Evolutionary conservation across 371 early-diverging fungal species (phyloP), one percentile per base, ranked within the genome.

Genomic region (Basidiobolus meristosporus): DNA sequence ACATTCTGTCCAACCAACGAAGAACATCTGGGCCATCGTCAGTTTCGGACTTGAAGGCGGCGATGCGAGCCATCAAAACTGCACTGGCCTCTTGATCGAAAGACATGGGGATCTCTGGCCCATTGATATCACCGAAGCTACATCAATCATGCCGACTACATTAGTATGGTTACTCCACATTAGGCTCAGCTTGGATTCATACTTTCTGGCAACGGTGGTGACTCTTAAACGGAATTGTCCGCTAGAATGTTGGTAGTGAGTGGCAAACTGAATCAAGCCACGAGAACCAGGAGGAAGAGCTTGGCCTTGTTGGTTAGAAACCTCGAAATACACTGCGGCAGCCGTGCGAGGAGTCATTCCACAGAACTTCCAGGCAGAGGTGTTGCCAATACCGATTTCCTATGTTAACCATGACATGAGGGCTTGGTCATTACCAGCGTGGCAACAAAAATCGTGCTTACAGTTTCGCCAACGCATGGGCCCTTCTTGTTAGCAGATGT

Each of bases 81-180:
- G 93, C 91, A 1, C 98, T 87, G 0, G 99, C 97, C 60, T 98
- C 99, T 59, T 99, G 98, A 59, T 99, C 99, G 54, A 99, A 99
- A 1, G 88, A 82, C 10, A 68, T 73, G 2, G 81, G 70, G 39
- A 99, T 86, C 38, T 90, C 81, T 26, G 88, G 88, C 40, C 78
- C 72, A 44, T 69, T 75, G 14, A 83, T 82, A 38, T 92, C 95
- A 10, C 82, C 82, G 74, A 83, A 89, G 62, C n/a, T n/a, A n/a
- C n/a, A n/a, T n/a, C n/a, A n/a, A n/a, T n/a, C n/a, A n/a, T n/a
- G n/a, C n/a, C n/a, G n/a, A n/a, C n/a, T n/a, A n/a, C n/a, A n/a
- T n/a, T n/a, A n/a, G n/a, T n/a, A n/a, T n/a, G n/a, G n/a, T n/a
- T n/a, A n/a, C n/a, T n/a, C n/a, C n/a, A n/a, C n/a, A n/a, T n/a